Evolutionary conservation across 169 alveolate genomes (phyloP).

Genomic region (Cryptosporidium sp.): DNA sequence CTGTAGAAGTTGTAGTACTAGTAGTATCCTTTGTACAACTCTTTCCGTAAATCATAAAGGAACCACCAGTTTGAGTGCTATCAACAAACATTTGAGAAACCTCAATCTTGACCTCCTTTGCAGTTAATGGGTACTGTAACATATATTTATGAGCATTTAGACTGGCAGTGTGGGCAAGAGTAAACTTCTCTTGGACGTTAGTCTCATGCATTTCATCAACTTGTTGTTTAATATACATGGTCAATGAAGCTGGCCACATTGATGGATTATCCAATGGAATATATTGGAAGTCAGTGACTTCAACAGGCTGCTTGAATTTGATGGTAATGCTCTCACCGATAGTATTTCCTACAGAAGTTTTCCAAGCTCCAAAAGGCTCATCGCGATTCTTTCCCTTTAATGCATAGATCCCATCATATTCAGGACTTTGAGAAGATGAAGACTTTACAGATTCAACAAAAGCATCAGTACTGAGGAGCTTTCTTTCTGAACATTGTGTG

Average conservation of each 20-base stretch:
- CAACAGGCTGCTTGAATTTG: slow-evolving; percentile 81
- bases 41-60: slow-evolving; percentile 68
- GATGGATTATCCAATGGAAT: slow-evolving; percentile 79
- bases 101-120: slow-evolving; percentile 56
- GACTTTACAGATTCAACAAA: slow-evolving; percentile 77
- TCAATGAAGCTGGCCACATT: slow-evolving; percentile 79
- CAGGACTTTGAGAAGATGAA: slow-evolving; percentile 80
- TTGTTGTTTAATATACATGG: slow-evolving; percentile 64
- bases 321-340: slow-evolving; percentile 81
- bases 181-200: slow-evolving; percentile 55
- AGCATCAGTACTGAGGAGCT: slow-evolving; percentile 74
- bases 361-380: slow-evolving; percentile 82
- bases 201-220: slow-evolving; percentile 74
- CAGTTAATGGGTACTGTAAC: slow-evolving; percentile 50
- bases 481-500: slow-evolving; percentile 71
- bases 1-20: background rate
- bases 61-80: slow-evolving; percentile 73
- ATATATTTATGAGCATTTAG: slow-evolving; percentile 40
- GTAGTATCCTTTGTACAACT: slow-evolving; percentile 17
- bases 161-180: slow-evolving; percentile 68
- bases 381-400: slow-evolving; percentile 82
- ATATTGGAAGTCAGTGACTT: slow-evolving; percentile 81
- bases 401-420: slow-evolving; percentile 82
- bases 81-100: slow-evolving; percentile 73
- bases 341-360: slow-evolving; percentile 79